These are phyloP conservation scores for Neofusicoccum umdonicola DNA, from an alignment of 2,329 filamentous ascomycete genomes.

Conservation along the genomic window DNA sequence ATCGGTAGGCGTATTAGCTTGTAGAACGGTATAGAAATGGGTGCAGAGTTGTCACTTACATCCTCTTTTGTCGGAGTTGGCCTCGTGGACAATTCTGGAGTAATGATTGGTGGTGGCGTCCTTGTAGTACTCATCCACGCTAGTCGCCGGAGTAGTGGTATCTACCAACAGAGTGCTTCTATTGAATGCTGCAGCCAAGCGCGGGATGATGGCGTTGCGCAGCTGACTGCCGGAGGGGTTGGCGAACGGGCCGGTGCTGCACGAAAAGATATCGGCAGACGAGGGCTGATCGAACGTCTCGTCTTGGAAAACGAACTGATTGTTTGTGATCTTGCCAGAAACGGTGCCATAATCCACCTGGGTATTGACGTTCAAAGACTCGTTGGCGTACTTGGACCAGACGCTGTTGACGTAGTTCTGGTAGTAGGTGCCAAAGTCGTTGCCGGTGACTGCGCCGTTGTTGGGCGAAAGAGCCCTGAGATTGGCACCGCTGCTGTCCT, in stretches of 20 bases:
- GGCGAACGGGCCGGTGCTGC: conserved; percentile 59
- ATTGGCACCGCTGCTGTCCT: conserved; percentile 31
- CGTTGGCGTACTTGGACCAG: conserved; percentile 47
- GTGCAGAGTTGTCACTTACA: conserved; percentile 28
- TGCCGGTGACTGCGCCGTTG: conserved; percentile 46
- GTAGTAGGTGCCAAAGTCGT: conserved; percentile 53
- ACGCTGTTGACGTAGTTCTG: conserved; percentile 52
- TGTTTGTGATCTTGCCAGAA: conserved; percentile 46
- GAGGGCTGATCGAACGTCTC: conserved; percentile 20
- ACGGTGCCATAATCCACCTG: conserved; percentile 59
- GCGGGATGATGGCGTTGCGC: conserved; percentile 63
- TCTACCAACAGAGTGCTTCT: conserved; percentile 63
- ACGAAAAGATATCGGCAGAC: conserved; percentile 63
- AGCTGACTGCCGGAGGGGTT: conserved; percentile 37
- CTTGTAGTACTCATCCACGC: conserved; percentile 33
- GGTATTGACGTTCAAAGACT: conserved; percentile 60
- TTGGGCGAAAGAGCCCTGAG: conserved; percentile 46
- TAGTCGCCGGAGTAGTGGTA: conserved; percentile 39
- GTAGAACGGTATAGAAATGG: too few species aligned
- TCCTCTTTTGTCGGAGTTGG: conserved; percentile 58
- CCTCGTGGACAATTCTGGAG: conserved; percentile 58
- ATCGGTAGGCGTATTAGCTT: conserved; percentile 27
- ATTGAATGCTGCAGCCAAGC: conserved; percentile 75
- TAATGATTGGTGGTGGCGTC: conserved; percentile 54
- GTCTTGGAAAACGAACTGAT: conserved; percentile 43